Conservation (phyloP, 495 filamentous ascomycete genomes). For the Hyaloscypha variabilis region DNA sequence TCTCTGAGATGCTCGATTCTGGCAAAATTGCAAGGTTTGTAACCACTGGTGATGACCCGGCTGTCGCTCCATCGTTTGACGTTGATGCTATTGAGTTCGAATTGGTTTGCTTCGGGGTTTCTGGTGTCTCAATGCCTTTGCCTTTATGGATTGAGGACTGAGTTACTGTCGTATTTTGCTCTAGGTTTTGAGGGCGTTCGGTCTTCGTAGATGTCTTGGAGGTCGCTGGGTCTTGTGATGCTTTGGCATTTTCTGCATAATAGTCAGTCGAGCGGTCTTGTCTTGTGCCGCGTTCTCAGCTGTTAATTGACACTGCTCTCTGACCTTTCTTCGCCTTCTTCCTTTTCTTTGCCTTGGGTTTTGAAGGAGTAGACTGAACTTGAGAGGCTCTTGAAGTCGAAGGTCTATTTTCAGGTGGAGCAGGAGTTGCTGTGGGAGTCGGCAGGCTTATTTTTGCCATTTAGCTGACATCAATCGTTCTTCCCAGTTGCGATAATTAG, state of each 20-base stretch:
- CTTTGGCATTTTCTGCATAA: neutral
- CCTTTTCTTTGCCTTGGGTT: neutral
- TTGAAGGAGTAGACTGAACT: neutral
- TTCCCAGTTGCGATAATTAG: neutral
- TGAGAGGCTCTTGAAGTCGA: conserved; percentile 5
- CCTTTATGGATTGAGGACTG: neutral
- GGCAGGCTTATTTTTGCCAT: neutral
- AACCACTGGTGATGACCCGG: neutral
- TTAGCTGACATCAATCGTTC: neutral
- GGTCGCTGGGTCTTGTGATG: neutral
- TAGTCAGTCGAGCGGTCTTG: neutral
- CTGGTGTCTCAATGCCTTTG: conserved; percentile 1
- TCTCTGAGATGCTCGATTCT: neutral
- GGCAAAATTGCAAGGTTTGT: neutral
- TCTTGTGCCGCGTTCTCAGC: neutral
- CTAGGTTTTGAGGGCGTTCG: neutral
- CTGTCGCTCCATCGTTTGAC: neutral
- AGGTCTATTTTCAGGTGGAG: neutral
- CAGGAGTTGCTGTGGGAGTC: conserved; percentile 4
- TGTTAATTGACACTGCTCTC: neutral
- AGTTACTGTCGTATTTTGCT: neutral
- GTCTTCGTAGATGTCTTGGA: neutral
- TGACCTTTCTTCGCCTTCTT: conserved; percentile 9
- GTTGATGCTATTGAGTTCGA: neutral
- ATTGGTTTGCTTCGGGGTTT: neutral